These are phyloP conservation scores for Penicillium sp. DNA, from an alignment of 2,329 filamentous ascomycete species.

Conservation along the genomic window DNA sequence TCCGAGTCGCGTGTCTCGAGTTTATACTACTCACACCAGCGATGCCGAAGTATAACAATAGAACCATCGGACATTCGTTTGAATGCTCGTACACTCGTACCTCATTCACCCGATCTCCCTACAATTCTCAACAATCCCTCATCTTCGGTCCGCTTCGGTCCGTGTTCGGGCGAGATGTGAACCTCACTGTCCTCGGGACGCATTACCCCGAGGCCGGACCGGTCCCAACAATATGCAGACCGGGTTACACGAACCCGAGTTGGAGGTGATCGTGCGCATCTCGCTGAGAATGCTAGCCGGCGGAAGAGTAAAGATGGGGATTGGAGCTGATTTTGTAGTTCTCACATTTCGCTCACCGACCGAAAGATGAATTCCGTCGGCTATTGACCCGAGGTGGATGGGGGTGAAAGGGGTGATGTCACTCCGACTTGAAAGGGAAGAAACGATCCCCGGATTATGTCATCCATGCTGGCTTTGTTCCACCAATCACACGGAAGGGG, in stretches of 20 bases:
- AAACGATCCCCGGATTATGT: conserved; percentile 22
- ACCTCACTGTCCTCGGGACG: conserved; percentile 9
- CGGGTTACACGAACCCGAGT: not conserved
- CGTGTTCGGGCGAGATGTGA: conserved; percentile 16
- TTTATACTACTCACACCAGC: not conserved
- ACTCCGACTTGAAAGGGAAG: conserved; percentile 9
- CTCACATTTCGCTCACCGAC: not conserved
- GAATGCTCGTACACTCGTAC: not conserved
- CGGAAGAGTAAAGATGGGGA: not conserved
- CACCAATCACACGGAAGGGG: conserved; percentile 16
- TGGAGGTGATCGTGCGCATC: not conserved
- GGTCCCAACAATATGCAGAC: not conserved
- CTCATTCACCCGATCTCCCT: not conserved
- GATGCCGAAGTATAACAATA: not conserved
- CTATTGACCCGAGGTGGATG: conserved; percentile 18
- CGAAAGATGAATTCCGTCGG: conserved; percentile 25
- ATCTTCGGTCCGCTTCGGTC: not conserved
- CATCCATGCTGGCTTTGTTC: not conserved
- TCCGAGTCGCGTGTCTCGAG: not conserved
- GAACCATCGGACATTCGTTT: not conserved
- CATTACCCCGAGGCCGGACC: conserved; percentile 18
- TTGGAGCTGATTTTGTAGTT: not conserved
- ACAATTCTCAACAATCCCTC: not conserved
- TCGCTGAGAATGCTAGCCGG: not conserved
- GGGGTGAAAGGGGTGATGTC: conserved; percentile 15